Percentiles rank a stretch among this genome's conserved stretches.
These are phyloP conservation scores for Paralagenidium karlingii DNA, from an alignment of 352 stramenopile genomes.

Conservation along the genomic window DNA sequence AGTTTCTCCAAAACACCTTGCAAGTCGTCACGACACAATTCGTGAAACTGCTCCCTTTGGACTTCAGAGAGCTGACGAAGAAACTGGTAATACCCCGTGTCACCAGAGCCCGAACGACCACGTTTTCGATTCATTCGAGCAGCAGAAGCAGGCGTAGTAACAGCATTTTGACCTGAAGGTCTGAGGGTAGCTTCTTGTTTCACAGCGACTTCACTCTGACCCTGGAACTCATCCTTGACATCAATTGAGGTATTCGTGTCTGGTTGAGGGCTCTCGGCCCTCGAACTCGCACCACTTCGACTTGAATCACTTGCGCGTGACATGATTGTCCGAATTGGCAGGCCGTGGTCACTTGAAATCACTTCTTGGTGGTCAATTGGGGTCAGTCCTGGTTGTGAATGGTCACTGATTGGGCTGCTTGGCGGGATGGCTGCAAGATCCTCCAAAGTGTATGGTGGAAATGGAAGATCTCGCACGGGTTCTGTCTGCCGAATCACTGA, in stretches of 20 bases:
- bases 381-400: no score
- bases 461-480: background rate
- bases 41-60: slow-evolving; percentile 41
- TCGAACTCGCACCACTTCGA: no score
- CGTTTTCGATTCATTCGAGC: no score
- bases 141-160: background rate
- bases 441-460: background rate
- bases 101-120: slow-evolving; percentile 2
- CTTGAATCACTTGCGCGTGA: no score
- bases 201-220: background rate
- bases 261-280: background rate
- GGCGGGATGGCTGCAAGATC: background rate
- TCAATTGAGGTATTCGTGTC: background rate
- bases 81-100: slow-evolving; percentile 7
- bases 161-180: background rate
- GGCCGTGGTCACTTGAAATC: background rate
- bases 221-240: background rate
- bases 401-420: background rate
- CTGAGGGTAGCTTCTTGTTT: no score
- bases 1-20: slow-evolving; percentile 43
- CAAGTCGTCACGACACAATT: slow-evolving; percentile 45
- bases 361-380: background rate
- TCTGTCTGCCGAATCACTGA: background rate
- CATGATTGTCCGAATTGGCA: no score
- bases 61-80: slow-evolving; percentile 22